A percentile compares a stretch with the other conserved stretches of the same genome.
Evolutionary conservation across 2,329 filamentous ascomycete genomes (phyloP).

Genomic region (Ophiostoma ips): DNA sequence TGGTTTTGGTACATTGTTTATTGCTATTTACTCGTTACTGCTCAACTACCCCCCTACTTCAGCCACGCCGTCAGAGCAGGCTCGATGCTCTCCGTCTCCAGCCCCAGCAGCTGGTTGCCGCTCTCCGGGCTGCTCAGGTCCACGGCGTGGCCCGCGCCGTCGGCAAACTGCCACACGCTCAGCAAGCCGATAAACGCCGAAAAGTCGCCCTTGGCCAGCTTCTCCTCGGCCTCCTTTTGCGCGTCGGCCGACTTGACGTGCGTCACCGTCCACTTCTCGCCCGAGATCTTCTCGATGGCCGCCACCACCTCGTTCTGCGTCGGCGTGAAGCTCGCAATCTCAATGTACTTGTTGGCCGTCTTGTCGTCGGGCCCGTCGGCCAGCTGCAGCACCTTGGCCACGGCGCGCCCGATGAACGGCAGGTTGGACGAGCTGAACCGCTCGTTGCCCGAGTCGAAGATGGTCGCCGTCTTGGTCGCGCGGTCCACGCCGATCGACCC

Average conservation of each 20-base stretch:
- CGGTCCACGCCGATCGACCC: slow-evolving; percentile 34
- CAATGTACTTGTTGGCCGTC: slow-evolving; percentile 34
- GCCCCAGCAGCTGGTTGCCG: slow-evolving; percentile 17
- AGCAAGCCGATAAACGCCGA: slow-evolving; percentile 20
- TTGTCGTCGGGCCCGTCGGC: slow-evolving; percentile 16
- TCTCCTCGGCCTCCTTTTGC: slow-evolving; percentile 26
- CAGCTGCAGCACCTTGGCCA: slow-evolving; percentile 16
- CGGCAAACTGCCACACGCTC: slow-evolving; percentile 20
- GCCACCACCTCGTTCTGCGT: slow-evolving; percentile 44
- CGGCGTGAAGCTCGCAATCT: slow-evolving; percentile 40
- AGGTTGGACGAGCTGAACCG: slow-evolving; percentile 16
- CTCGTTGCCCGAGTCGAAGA: slow-evolving; percentile 18
- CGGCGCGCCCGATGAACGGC: slow-evolving; percentile 16
- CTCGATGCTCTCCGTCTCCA: slow-evolving; percentile 13
- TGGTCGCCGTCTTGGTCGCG: slow-evolving; percentile 29
- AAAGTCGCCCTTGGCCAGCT: slow-evolving; percentile 27
- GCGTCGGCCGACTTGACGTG: slow-evolving; percentile 22
- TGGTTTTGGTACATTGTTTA: not conserved
- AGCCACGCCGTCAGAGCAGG: slow-evolving; percentile 11
- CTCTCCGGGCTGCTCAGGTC: slow-evolving; percentile 9
- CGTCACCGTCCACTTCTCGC: slow-evolving; percentile 35
- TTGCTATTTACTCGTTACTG: not conserved
- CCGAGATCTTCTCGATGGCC: slow-evolving; percentile 35
- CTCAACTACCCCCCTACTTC: not conserved
- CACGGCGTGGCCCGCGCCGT: slow-evolving; percentile 22